A percentile compares a stretch with the other conserved stretches of the same genome.
Evolutionary conservation across 306 rosid species (phyloP).

Genomic region (Calophaca sinica): DNA sequence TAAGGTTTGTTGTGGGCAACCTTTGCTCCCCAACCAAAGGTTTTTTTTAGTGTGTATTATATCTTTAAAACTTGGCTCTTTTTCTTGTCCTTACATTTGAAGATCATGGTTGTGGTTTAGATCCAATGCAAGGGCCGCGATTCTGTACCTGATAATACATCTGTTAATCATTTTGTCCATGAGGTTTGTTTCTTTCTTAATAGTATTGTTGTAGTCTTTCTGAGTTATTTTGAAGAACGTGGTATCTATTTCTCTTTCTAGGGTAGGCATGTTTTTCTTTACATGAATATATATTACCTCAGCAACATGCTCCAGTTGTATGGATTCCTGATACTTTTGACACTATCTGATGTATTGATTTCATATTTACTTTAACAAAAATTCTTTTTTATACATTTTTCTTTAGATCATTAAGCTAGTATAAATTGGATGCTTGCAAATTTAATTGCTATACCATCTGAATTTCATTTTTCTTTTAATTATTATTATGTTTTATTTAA

Average conservation of each 20-base stretch:
- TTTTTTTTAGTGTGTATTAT: slow-evolving; percentile 19
- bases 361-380: slow-evolving; percentile 2
- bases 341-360: slow-evolving; percentile 21
- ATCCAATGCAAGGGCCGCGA: slow-evolving; percentile 91
- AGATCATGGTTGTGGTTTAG: slow-evolving; percentile 62
- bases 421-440: slow-evolving; percentile 9
- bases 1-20: slow-evolving; percentile 63
- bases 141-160: slow-evolving; percentile 87
- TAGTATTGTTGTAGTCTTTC: slow-evolving; percentile 36
- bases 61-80: slow-evolving; percentile 27
- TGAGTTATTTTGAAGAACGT: slow-evolving; percentile 37
- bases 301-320: slow-evolving; percentile 13
- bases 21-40: slow-evolving; percentile 28
- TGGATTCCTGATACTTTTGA: slow-evolving; percentile 6
- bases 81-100: slow-evolving; percentile 44
- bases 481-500: slow-evolving; percentile 8
- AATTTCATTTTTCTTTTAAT: slow-evolving; percentile 8
- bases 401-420: slow-evolving; percentile 2
- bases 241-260: slow-evolving; percentile 34
- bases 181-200: slow-evolving; percentile 75
- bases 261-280: slow-evolving; percentile 7
- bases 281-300: slow-evolving; percentile 23
- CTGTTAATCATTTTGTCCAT: slow-evolving; percentile 86
- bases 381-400: neutral
- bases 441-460: slow-evolving; percentile 23